Base-by-base conservation (phyloP, 805 yeast species). In the Allodekkera sacchari region DNA sequence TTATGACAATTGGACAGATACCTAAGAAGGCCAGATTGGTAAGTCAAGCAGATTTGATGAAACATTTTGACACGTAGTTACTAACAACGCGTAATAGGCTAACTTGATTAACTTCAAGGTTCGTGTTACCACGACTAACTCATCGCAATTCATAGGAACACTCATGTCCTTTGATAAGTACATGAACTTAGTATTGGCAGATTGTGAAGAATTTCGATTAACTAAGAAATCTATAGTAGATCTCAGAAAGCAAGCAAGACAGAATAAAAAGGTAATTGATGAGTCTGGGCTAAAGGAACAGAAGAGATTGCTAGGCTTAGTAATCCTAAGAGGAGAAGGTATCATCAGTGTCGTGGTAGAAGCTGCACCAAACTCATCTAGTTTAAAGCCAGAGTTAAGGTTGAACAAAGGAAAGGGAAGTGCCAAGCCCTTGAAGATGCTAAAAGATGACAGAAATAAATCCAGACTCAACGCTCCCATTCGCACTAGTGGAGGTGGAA, bases 101-200 rank as follows among this genome's bases (percentile, higher is more conserved):
- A 88, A 81, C 47, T 66, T 89, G 41, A 60, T 89, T 32, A 69
- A 83, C 46, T 81, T 74, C 58, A 68, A 83, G 36, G 72, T 92
- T 33, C 71, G 79, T 33, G 82, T 85, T 16, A 66, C 77, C 18
- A 73, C 89, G 1, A 54, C 73, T n/a, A 96, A 89, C 57, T 78
- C 81, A 5, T 68, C 94, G 26, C 77, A 74, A 27, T 73, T 83
- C 42, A 65, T 77, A 6, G 98, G 98, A 2, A 77, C 76, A 39
- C 66, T 89, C 32, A 57, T 88, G 40, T 87, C 97, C 6, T 89
- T 84, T 53, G 98, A 92, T 55, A 79, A 79, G 50, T 82, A 80
- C 52, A 77, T 88, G 79, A 89, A 89, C 54, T 52, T 89, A 12
- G 95, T 92, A 10, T 60, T 89, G 20, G 69, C 82, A 9, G 92